Base-by-base conservation (phyloP, 208 protist genomes). In the Herpetomonas samuelpessoai region DNA sequence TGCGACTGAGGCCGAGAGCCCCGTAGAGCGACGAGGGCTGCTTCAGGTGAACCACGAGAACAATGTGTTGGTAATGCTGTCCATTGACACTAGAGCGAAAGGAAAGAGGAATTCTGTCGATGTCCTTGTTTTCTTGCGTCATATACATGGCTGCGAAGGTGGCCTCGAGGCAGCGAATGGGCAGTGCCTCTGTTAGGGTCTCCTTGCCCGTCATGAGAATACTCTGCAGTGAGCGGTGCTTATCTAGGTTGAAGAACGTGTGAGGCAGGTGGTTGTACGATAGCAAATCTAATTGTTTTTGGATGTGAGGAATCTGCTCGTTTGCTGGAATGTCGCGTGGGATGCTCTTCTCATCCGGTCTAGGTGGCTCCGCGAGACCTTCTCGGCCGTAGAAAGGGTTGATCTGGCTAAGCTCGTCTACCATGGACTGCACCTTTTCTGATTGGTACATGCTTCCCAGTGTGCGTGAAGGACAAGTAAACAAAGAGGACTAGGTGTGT, bases 121-220 rank as follows among this genome's bases (percentile, higher is more conserved):
- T 63, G 53, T 79, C 76, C 27, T 73, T 70, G 27, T 96, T 28
- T 1, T 63, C 64, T 27, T 96, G 86, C 12, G 90, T 97, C 25
- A 91, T 76, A 70, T 91, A 80, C 21, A 95, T 52, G 7, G 67
- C 81, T 9, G 95, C 76, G 76, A 96, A 97, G 1, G 87, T 93
- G 10, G 91, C 92, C 72, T 97, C 90, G 6, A 97, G 74, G 61
- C 92, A 97, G 48, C 91, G 81, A 45, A 97, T 97, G 25, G 92
- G 92, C 46, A 97, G 74, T 21, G 87, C 77, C 66, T 96, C 88
- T 16, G 59, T 10, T 9, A 96, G 74, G 25, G 90, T 82, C 65
- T 96, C 88, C 57, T 76, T 88, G 24, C 74, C 86, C 10, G 90
- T 96, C 22, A 80, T 19, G 2, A 96, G 48, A 53, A 97, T 91